Evolutionary conservation across 495 filamentous ascomycete genomes (phyloP), one percentile per base, ranked within the genome.

Genomic region (Neurospora tetraspora): DNA sequence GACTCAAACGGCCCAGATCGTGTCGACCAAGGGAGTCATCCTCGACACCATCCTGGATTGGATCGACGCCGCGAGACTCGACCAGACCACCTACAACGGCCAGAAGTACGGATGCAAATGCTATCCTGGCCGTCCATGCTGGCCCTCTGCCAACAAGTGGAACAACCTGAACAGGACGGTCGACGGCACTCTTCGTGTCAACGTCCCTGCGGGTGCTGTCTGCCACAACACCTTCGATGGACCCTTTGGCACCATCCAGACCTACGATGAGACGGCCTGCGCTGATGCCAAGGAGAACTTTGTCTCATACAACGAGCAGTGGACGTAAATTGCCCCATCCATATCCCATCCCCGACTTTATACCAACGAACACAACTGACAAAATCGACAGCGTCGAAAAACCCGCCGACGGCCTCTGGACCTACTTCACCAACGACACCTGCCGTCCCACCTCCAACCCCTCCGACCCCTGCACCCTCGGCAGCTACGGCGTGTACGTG

Each of bases 401-500:
- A 70, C 78, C 78, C 2, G 78, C 74, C 4, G 78, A 77, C 36
- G 74, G 53, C 38, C 40, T 81, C 9, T 83, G 79, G 80, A 82
- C 77, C 18, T 83, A 80, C 75, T 81, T 78, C 69, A 82, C 77
- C 69, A 83, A 83, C 75, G 75, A 81, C 38, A 82, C 80, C n/a
- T 84, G 82, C 73, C 71, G 73, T 40, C 88, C 89, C 18, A 89
- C 86, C 71, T 74, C 78, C 37, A 75, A 86, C 31, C 77, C 80
- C 5, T 72, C 75, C 4, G 81, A 76, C 43, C 76, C 83, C 11
- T 93, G 90, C 78, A 82, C 79, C 5, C 78, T 89, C 2, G 89
- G 88, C 4, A 88, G 86, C 76, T 88, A 91, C 88, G 76, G 81
- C 42, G 71, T 77, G 31, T 77, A 78, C 59, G 75, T 85, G 12